phyloP scores from a whole-genome alignment of 768 basidiomycete genomes.

The Amanita molliuscula region DNA sequence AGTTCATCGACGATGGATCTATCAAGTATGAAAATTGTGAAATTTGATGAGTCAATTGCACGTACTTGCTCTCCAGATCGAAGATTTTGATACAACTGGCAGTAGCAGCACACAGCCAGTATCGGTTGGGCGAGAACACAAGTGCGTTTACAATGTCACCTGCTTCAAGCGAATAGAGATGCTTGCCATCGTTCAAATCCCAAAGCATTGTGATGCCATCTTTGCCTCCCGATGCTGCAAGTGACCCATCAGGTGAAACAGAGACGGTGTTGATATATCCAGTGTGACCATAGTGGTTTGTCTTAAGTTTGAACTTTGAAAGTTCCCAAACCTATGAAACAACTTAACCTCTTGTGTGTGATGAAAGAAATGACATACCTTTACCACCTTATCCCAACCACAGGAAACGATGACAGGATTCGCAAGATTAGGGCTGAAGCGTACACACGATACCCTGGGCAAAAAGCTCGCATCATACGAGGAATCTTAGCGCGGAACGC shows the following conservation, averaged over 20 bases:
- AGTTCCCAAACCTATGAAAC: constrained; percentile 90
- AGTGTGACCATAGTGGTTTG: constrained; percentile 99
- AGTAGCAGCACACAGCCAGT: constrained; percentile 99
- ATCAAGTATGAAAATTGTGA: constrained; percentile 5
- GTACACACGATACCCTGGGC: constrained; percentile 92
- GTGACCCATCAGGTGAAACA: constrained; percentile 96
- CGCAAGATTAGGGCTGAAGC: constrained; percentile 95
- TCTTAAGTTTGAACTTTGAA: constrained; percentile 99
- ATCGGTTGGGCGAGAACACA: constrained; percentile 99
- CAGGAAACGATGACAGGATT: constrained; percentile 99
- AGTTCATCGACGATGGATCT: constrained; percentile 99
- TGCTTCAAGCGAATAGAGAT: constrained; percentile 98
- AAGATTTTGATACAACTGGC: constrained; percentile 98
- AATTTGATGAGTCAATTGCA: constrained; percentile 12
- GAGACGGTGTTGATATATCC: constrained; percentile 99
- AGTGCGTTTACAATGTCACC: constrained; percentile 98
- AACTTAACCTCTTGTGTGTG: neutral
- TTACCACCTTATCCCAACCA: constrained; percentile 99
- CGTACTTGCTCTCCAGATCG: constrained; percentile 97
- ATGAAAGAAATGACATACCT: constrained; percentile 48
- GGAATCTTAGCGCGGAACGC: constrained; percentile 5
- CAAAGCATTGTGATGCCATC: constrained; percentile 99
- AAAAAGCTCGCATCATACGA: constrained; percentile 2
- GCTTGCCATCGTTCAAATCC: constrained; percentile 99
- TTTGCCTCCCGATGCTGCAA: constrained; percentile 98